phyloP scores from a whole-genome alignment of 192 early-diverging fungal species.

The Entomortierella chlamydospora region DNA sequence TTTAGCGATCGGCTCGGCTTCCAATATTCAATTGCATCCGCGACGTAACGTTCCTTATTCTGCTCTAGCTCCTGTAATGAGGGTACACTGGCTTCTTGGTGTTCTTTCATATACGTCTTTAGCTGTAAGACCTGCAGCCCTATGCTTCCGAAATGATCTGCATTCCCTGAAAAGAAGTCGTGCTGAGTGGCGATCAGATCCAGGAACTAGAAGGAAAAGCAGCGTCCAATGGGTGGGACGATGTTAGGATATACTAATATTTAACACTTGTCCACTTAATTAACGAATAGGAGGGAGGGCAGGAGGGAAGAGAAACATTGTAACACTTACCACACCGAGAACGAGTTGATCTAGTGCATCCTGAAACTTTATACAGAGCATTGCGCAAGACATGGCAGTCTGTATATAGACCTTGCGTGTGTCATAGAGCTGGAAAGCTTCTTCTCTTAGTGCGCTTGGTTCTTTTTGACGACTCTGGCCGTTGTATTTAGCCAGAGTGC shows the following conservation, averaged over 20 bases:
- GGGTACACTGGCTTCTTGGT: constrained; percentile 32
- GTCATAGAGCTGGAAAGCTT: constrained; percentile 77
- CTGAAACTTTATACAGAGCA: constrained; percentile 68
- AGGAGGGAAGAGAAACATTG: no score
- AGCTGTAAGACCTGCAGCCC: constrained; percentile 44
- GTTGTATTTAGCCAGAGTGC: constrained; percentile 67
- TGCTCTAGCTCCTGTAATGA: constrained; percentile 35
- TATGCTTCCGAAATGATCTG: constrained; percentile 51
- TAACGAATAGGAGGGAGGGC: no score
- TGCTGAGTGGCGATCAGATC: constrained; percentile 48
- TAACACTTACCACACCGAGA: constrained; percentile 58
- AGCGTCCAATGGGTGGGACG: no score
- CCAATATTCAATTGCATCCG: constrained; percentile 50
- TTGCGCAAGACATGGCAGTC: constrained; percentile 63
- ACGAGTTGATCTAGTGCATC: constrained; percentile 63
- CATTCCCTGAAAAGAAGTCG: constrained; percentile 50
- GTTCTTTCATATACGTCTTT: constrained; percentile 50
- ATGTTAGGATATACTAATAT: no score
- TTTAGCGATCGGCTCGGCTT: constrained; percentile 53
- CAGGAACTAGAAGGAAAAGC: constrained; percentile 51
- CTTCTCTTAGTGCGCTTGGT: constrained; percentile 72
- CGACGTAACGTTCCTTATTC: constrained; percentile 45
- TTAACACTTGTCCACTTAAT: no score
- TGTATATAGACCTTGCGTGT: constrained; percentile 72
- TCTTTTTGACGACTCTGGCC: constrained; percentile 73